Base-by-base conservation (phyloP, 2,329 filamentous ascomycete genomes). In the Cadophora malorum region DNA sequence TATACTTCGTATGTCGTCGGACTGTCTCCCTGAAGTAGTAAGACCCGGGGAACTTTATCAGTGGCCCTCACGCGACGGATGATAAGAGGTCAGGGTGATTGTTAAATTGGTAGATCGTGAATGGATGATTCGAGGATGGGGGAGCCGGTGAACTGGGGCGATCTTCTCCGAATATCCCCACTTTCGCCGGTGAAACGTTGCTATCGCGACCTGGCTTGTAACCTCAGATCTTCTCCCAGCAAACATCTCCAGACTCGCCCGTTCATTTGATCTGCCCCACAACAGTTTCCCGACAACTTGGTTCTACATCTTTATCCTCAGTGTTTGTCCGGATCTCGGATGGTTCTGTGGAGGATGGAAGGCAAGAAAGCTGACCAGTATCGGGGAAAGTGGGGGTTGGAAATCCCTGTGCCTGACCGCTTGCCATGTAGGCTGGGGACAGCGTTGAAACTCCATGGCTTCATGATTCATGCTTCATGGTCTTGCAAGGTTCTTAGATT, bases 131-230 rank as follows among this genome's bases (percentile, higher is more conserved):
- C 58, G 38, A 61, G 58, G 23, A 45, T 47, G 23, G 41, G 12
- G 6, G 4, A 4, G 21, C 38, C 38, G 58, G 58, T 45, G 38
- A 47, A 47, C 12, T n/a, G 21, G 58, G 58, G 25, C 19, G 16
- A 25, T 25, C 21, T 49, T 31, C 25, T 49, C 58, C 12, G 25
- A 47, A 21, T n/a, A 60, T 41, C 23, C 41, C 58, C 58, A 45
- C 58, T 49, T 61, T 61, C 58, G 25, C 58, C 38, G 58, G 38
- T 61, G 58, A 38, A 61, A 61, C 38, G 58, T 61, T 61, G 38
- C 56, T 45, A 31, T 61, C 23, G 25, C 38, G 14, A 28, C 23
- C 31, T 58, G 53, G 33, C 53, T n/a, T 38, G 16, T 31, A 45
- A 45, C 53, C 31, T 49, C 14, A 14, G 1, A 47, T 47, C 3